Evolutionary conservation across 192 early-diverging fungal species (phyloP).

Genomic region (Coemansia furcata): DNA sequence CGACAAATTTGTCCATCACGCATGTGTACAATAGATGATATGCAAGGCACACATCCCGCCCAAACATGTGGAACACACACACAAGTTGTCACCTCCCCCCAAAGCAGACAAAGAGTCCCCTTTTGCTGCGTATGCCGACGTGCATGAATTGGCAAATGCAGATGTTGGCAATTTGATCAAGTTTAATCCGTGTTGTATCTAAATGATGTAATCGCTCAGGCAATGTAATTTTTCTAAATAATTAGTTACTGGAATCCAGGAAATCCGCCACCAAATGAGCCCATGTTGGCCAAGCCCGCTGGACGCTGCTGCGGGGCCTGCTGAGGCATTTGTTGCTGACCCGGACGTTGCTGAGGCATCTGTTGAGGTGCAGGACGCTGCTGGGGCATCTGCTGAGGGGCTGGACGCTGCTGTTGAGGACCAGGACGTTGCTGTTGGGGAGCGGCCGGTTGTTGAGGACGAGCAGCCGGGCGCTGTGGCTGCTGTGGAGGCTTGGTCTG

Average conservation of each 20-base stretch:
- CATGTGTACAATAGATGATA: too few relatives aligned
- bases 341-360: not conserved
- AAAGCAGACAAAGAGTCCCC: not conserved
- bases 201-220: not conserved
- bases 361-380: constrained; percentile 15
- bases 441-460: not conserved
- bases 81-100: too few relatives aligned
- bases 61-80: too few relatives aligned
- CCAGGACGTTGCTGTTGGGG: constrained; percentile 7
- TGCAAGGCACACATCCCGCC: too few relatives aligned
- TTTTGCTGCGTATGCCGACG: not conserved
- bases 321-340: not conserved
- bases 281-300: constrained; percentile 5
- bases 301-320: constrained; percentile 12
- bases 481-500: constrained; percentile 19
- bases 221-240: not conserved
- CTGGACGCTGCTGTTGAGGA: constrained; percentile 2
- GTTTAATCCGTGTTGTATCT: not conserved
- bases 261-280: constrained; percentile 9
- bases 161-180: not conserved
- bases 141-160: not conserved
- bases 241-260: constrained; percentile 26
- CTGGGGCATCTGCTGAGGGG: constrained; percentile 6
- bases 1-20: not conserved
- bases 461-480: constrained; percentile 6